Conservation (phyloP, 2,329 filamentous ascomycete genomes). For the Teratosphaeria viscida region DNA sequence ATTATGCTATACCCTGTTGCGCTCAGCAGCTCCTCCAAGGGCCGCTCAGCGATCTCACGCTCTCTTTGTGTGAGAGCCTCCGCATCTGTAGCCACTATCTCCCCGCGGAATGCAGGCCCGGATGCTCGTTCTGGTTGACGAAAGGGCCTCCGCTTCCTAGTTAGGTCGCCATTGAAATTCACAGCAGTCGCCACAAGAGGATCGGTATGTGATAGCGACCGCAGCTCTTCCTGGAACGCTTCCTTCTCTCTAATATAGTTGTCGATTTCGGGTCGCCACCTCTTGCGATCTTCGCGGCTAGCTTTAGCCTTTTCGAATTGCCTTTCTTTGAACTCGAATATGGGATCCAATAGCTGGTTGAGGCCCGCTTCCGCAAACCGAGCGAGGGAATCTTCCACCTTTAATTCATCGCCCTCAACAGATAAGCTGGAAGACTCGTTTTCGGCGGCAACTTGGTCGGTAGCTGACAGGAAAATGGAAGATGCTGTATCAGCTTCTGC, state of each 20-base stretch:
- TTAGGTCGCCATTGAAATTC: background rate
- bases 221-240: conserved; percentile 24
- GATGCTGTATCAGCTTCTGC: background rate
- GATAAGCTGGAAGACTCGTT: background rate
- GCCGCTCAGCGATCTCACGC: conserved; percentile 24
- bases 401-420: background rate
- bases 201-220: conserved; percentile 10
- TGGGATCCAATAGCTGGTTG: conserved; percentile 78
- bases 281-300: conserved; percentile 53
- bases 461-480: background rate
- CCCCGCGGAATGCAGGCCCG: conserved; percentile 24
- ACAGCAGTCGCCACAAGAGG: conserved; percentile 18
- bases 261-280: conserved; percentile 36
- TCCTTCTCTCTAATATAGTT: conserved; percentile 18
- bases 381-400: conserved; percentile 53
- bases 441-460: background rate
- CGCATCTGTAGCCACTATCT: conserved; percentile 22
- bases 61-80: conserved; percentile 20
- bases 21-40: conserved; percentile 34
- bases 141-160: background rate
- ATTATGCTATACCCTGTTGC: conserved; percentile 30
- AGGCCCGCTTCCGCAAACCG: conserved; percentile 86
- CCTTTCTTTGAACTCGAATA: conserved; percentile 77
- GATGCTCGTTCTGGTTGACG: conserved; percentile 3
- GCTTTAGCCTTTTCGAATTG: conserved; percentile 54